These are phyloP conservation scores for Acacia melanoxylon DNA, from an alignment of 306 rosid genomes.

Conservation along the genomic window DNA sequence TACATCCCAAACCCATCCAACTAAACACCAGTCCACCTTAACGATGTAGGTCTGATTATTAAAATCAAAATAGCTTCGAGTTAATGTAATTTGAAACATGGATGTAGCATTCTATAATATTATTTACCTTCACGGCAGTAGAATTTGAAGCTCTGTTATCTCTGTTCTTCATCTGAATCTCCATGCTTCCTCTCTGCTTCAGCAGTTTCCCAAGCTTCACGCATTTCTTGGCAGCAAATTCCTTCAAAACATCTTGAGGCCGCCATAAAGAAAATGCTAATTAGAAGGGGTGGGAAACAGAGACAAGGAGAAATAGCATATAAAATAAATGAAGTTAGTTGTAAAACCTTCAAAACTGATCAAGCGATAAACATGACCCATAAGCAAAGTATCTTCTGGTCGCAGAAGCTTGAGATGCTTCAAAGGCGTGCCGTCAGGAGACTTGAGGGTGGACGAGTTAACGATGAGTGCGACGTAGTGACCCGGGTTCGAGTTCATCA, in stretches of 20 bases:
- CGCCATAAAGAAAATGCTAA: not conserved
- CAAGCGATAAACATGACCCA: conserved; percentile 86
- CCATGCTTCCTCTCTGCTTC: conserved; percentile 50
- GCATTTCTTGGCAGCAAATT: conserved; percentile 84
- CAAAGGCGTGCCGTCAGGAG: conserved; percentile 52
- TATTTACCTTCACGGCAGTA: conserved; percentile 37
- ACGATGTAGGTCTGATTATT: not conserved
- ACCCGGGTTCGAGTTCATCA: conserved; percentile 81
- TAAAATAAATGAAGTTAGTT: not conserved
- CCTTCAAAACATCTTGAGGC: conserved; percentile 77
- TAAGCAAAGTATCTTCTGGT: conserved; percentile 79
- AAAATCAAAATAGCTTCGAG: not conserved
- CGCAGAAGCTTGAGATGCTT: conserved; percentile 91
- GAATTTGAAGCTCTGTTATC: conserved; percentile 37
- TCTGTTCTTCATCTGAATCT: conserved; percentile 47
- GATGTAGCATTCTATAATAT: not conserved
- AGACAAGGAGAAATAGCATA: not conserved
- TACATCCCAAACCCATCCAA: not conserved
- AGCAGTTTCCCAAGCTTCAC: conserved; percentile 76
- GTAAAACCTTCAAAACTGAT: conserved; percentile 81
- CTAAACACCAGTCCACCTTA: not conserved
- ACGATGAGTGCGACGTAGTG: conserved; percentile 77
- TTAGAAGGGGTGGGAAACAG: not conserved
- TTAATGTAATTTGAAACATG: not conserved
- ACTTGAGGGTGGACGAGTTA: conserved; percentile 47